A percentile compares a stretch with the other conserved stretches of the same genome.
phyloP scores from a whole-genome alignment of 345 rosid genomes.

The Lagerstroemia speciosa region DNA sequence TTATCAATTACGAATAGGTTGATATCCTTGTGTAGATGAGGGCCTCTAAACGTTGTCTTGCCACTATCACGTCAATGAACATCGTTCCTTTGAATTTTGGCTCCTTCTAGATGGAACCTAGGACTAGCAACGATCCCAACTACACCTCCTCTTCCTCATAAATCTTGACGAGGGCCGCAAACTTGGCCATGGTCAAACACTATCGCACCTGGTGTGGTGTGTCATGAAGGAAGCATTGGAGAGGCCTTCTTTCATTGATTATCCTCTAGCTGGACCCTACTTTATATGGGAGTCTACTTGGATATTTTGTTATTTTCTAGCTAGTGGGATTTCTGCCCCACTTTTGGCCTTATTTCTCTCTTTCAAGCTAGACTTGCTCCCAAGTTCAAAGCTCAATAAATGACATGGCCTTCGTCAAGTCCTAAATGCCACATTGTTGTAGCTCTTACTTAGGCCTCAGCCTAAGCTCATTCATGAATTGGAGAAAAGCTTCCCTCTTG shows the following conservation, averaged over 20 bases:
- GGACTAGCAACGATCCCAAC: not conserved
- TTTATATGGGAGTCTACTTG: not conserved
- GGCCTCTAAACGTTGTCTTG: not conserved
- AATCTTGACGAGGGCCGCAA: not conserved
- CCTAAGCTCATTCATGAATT: not conserved
- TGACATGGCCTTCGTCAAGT: not conserved
- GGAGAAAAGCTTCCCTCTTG: not conserved
- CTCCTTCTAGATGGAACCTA: not conserved
- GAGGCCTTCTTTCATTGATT: not conserved
- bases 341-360: not conserved
- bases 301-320: not conserved
- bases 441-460: not conserved
- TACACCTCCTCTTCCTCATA: not conserved
- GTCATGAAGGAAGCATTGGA: not conserved
- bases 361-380: no score
- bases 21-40: not conserved
- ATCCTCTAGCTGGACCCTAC: not conserved
- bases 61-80: not conserved
- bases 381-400: not conserved
- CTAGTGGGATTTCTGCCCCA: not conserved
- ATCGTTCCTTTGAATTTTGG: not conserved
- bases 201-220: not conserved
- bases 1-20: not conserved
- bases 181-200: not conserved
- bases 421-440: not conserved